Evolutionary conservation across 257 asterid genomes (phyloP), one percentile per base, ranked within the genome.

Genomic region (Ilex aquifolium): DNA sequence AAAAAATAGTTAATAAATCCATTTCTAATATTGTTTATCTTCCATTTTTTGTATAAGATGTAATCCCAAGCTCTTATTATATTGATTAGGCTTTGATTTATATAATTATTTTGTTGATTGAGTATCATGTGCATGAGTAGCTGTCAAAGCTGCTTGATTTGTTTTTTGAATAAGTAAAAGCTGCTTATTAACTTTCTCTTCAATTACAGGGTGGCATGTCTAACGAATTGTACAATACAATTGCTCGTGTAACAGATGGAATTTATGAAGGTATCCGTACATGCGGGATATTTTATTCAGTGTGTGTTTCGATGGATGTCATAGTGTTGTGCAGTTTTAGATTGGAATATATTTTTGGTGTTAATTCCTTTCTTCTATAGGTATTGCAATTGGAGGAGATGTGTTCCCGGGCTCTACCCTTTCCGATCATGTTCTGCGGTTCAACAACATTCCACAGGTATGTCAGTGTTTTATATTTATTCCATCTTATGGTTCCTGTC

Each of bases 331-430:
- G 60, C 62, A n/a, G 58, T 48, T 21, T 44, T 53, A 55, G 36
- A 73, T 59, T 31, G 40, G 57, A 32, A 53, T 62, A 31, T 64
- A 59, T 68, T 61, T 21, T 40, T 29, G 36, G 56, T 54, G 55
- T 59, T 61, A 57, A 10, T 59, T 36, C 46, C 2, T 77, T 67
- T 66, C 63, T 32, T 52, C 48, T 71, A 32, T 67, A 93, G 99
- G 99, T 63, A 90, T 93, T 81, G 99, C 99, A 52, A 93, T 93
- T 17, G 99, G 99, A 70, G 99, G 99, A 74, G 99, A 93, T 69
- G 99, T 93, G 74, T 90, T 93, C 74, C 99, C 99, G 59, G 99
- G 99, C 17, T 93, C 99, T 16, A 90, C 99, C 49, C 96, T 93
- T 59, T 90, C 99, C 72, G 99, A 93, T 80, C 97, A 93, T 64